phyloP scores from a whole-genome alignment of 1,284 basidiomycete species.

The Mycosarcoma mackinlayi region DNA sequence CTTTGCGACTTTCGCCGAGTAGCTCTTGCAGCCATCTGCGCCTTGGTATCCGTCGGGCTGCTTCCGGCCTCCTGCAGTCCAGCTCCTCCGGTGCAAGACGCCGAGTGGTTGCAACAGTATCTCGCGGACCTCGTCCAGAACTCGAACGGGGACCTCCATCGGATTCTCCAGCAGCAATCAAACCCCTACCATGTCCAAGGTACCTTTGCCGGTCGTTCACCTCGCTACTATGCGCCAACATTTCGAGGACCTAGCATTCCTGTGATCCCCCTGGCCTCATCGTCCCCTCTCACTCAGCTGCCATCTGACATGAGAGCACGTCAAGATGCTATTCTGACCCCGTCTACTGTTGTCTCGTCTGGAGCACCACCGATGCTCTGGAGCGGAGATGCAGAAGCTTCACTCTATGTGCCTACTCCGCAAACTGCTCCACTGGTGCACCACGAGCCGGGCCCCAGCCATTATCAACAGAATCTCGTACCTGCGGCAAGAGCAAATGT shows the following conservation, averaged over 20 bases:
- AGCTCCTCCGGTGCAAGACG: background rate
- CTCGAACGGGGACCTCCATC: background rate
- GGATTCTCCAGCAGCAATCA: background rate
- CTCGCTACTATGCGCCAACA: background rate
- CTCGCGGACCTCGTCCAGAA: background rate
- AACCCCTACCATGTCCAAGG: background rate
- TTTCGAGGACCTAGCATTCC: background rate
- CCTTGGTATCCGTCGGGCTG: background rate
- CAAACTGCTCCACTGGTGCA: too few species aligned
- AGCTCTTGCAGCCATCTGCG: background rate
- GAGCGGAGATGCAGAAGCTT: too few species aligned
- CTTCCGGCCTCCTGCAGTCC: background rate
- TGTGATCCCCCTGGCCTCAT: background rate
- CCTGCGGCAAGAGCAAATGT: too few species aligned
- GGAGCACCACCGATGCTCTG: too few species aligned
- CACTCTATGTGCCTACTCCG: too few species aligned
- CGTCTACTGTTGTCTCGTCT: too few species aligned
- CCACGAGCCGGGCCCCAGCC: too few species aligned
- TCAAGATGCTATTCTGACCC: too few species aligned
- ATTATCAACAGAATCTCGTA: too few species aligned
- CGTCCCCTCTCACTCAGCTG: background rate
- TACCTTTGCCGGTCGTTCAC: background rate
- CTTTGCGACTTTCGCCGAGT: background rate
- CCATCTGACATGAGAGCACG: background rate
- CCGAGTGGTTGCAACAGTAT: background rate